Conservation (phyloP, 2,329 filamentous ascomycete species). For the Stenocarpella maydis region DNA sequence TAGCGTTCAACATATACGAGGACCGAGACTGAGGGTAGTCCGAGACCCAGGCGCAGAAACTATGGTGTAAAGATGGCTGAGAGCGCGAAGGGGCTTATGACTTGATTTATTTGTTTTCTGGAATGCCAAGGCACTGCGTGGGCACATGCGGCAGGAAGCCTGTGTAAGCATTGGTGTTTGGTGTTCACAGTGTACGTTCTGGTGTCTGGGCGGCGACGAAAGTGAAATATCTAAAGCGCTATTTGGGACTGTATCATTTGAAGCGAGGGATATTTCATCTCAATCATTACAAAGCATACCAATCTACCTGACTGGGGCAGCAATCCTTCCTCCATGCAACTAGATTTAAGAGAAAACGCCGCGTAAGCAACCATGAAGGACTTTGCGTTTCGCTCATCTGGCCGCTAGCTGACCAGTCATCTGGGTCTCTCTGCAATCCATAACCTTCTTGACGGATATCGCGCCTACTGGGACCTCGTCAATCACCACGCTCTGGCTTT, state of each 20-base stretch:
- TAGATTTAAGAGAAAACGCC: background rate
- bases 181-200: constrained; percentile 2
- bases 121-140: background rate
- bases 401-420: background rate
- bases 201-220: background rate
- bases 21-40: constrained; percentile 27
- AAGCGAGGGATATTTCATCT: constrained; percentile 21
- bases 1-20: constrained; percentile 35
- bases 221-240: constrained; percentile 16
- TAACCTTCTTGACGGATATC: constrained; percentile 5
- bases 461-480: background rate
- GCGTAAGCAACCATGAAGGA: background rate
- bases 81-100: background rate
- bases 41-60: constrained; percentile 1
- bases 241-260: constrained; percentile 17
- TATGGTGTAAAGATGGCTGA: background rate
- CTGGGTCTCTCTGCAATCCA: background rate
- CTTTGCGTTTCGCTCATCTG: background rate
- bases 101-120: background rate
- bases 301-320: constrained; percentile 9
- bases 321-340: background rate
- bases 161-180: constrained; percentile 25
- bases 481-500: constrained; percentile 4
- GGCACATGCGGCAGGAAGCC: background rate
- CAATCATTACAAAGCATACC: constrained; percentile 27